phyloP scores from a whole-genome alignment of 1,284 basidiomycete species.

The Microstroma glucosiphilum region DNA sequence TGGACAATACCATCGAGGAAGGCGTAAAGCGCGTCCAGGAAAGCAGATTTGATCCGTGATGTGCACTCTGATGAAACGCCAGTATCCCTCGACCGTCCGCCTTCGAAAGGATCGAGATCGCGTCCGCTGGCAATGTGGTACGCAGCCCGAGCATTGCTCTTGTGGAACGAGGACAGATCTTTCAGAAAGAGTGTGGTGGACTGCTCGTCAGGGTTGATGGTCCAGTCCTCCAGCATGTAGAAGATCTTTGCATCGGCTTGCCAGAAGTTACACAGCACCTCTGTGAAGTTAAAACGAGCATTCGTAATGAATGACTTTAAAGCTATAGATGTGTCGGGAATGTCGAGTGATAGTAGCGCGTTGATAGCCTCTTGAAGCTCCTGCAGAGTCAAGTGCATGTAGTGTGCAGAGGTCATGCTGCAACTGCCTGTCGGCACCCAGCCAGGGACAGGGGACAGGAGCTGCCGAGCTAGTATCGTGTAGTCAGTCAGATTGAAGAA shows the following conservation, averaged over 20 bases:
- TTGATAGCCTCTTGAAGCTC: constrained; percentile 80
- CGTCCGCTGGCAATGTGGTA: constrained; percentile 64
- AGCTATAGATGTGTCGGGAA: constrained; percentile 63
- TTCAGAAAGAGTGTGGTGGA: constrained; percentile 60
- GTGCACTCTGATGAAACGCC: constrained; percentile 29
- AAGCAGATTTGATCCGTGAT: constrained; percentile 72
- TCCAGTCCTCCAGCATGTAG: constrained; percentile 81
- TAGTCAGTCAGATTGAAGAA: constrained; percentile 74
- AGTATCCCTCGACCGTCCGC: background rate
- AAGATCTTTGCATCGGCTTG: constrained; percentile 79
- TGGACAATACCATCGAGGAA: constrained; percentile 83
- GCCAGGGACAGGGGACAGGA: constrained; percentile 57
- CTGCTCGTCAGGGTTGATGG: constrained; percentile 56
- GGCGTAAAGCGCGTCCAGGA: constrained; percentile 79
- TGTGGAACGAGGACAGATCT: constrained; percentile 75
- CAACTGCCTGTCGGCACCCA: constrained; percentile 71
- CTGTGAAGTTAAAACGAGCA: constrained; percentile 78
- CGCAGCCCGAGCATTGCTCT: constrained; percentile 69
- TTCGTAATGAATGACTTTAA: constrained; percentile 69
- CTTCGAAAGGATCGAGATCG: background rate
- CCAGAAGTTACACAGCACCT: constrained; percentile 75
- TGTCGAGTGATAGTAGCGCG: constrained; percentile 74
- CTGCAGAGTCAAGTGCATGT: constrained; percentile 68
- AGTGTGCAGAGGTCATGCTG: constrained; percentile 75
- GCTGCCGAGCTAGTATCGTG: constrained; percentile 60